Percentiles rank a stretch among this genome's conserved stretches.
Evolutionary conservation across 495 filamentous ascomycete species (phyloP).

Genomic region (Daldinia caldariorum): DNA sequence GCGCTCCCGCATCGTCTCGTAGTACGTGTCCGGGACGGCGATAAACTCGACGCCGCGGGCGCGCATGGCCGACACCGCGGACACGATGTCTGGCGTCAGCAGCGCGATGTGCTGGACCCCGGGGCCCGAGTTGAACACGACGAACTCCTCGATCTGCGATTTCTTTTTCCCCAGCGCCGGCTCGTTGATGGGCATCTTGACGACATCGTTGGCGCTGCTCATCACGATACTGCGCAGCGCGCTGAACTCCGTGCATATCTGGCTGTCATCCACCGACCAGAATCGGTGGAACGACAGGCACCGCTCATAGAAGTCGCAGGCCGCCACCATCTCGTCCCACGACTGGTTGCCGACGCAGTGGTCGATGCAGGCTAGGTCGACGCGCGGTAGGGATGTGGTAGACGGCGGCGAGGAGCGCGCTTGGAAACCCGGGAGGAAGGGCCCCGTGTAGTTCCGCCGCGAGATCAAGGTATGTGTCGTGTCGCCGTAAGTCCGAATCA

Average conservation of each 20-base stretch:
- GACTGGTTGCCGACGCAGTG: slow-evolving; percentile 95
- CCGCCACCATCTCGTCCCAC: slow-evolving; percentile 85
- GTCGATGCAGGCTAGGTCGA: slow-evolving; percentile 79
- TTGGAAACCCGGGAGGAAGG: slow-evolving; percentile 84
- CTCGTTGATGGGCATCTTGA: slow-evolving; percentile 99
- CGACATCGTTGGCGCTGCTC: slow-evolving; percentile 75
- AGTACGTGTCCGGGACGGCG: slow-evolving; percentile 82
- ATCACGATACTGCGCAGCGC: slow-evolving; percentile 88
- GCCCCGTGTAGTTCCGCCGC: slow-evolving; percentile 69
- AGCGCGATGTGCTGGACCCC: slow-evolving; percentile 94
- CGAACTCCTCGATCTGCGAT: slow-evolving; percentile 92
- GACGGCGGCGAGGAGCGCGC: slow-evolving; percentile 50
- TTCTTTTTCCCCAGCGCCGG: slow-evolving; percentile 85
- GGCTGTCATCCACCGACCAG: slow-evolving; percentile 89
- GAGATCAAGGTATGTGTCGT: slow-evolving; percentile 90
- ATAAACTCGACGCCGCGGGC: slow-evolving; percentile 90
- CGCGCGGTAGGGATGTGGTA: slow-evolving; percentile 59
- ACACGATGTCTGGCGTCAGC: slow-evolving; percentile 79
- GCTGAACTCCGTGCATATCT: slow-evolving; percentile 89
- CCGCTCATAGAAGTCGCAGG: slow-evolving; percentile 89
- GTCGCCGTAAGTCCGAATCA: slow-evolving; percentile 87
- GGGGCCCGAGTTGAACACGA: slow-evolving; percentile 84
- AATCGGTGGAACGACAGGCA: slow-evolving; percentile 93
- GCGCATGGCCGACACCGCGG: slow-evolving; percentile 75
- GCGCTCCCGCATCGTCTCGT: slow-evolving; percentile 75